These are phyloP conservation scores for Nissolia schottii DNA, from an alignment of 306 rosid species.

Conservation along the genomic window DNA sequence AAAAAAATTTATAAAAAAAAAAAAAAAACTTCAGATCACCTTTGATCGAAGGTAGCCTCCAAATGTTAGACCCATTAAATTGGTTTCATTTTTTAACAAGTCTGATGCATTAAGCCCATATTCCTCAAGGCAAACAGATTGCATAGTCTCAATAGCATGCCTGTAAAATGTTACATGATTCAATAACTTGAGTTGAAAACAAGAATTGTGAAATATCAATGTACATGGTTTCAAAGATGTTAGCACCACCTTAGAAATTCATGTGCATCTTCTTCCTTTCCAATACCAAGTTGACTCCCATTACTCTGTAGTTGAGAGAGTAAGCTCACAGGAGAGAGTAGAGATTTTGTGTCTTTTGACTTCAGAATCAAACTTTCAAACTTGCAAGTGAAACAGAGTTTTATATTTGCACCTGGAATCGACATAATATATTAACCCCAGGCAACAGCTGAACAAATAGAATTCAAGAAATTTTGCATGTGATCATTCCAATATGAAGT, in stretches of 20 bases:
- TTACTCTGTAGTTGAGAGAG: conserved; percentile 62
- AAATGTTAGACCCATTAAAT: conserved; percentile 75
- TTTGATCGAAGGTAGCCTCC: conserved; percentile 91
- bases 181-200: background rate
- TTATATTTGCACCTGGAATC: conserved; percentile 57
- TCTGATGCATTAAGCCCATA: conserved; percentile 38
- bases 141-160: conserved; percentile 76
- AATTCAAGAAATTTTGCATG: background rate
- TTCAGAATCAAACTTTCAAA: conserved; percentile 64
- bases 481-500: conserved; percentile 7
- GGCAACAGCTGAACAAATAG: background rate
- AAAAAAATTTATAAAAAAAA: too few species aligned
- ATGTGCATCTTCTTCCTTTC: conserved; percentile 95
- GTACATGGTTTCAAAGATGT: background rate
- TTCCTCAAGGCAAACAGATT: conserved; percentile 66
- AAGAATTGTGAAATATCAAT: background rate
- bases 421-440: conserved; percentile 3
- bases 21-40: conserved; percentile 36
- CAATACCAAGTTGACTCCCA: conserved; percentile 80
- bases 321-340: conserved; percentile 62
- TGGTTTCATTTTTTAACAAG: conserved; percentile 66
- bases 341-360: conserved; percentile 62
- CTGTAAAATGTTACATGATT: conserved; percentile 32
- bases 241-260: conserved; percentile 72
- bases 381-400: conserved; percentile 79